Conservation (phyloP, 176 grass and related monocot genomes). For the Aegilops umbellulata region DNA sequence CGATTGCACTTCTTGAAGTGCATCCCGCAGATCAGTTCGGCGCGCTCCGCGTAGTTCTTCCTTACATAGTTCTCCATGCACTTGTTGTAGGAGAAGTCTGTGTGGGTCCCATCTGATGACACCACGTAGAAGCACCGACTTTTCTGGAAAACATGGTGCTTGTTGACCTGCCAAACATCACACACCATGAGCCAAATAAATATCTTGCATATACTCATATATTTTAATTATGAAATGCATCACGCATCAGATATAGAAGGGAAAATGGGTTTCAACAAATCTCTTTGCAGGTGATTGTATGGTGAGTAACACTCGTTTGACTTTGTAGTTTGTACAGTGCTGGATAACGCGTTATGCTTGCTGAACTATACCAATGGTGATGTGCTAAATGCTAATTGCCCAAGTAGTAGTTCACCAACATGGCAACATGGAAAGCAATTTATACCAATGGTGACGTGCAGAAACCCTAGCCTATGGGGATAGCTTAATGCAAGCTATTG, state of each 20-base stretch:
- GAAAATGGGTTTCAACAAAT: too few relatives aligned
- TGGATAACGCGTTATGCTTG: too few relatives aligned
- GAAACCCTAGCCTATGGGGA: too few relatives aligned
- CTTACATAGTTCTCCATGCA: conserved; percentile 71
- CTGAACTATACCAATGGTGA: too few relatives aligned
- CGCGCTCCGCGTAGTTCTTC: conserved; percentile 55
- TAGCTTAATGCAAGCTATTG: too few relatives aligned
- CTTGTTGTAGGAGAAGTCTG: conserved; percentile 82
- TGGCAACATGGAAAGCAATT: too few relatives aligned
- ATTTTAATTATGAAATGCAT: neutral
- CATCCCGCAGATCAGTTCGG: conserved; percentile 51
- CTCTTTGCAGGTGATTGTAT: too few relatives aligned
- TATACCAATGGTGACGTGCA: too few relatives aligned
- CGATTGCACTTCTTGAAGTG: conserved; percentile 39
- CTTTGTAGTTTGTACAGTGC: too few relatives aligned
- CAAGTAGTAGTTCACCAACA: too few relatives aligned
- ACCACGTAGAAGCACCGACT: conserved; percentile 70
- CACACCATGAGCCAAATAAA: neutral
- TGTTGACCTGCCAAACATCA: conserved; percentile 56
- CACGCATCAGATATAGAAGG: neutral
- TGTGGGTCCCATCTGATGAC: conserved; percentile 51
- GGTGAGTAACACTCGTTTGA: too few relatives aligned
- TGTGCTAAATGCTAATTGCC: too few relatives aligned
- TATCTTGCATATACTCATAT: neutral
- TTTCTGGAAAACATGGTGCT: conserved; percentile 43